Conservation (phyloP, 2,329 filamentous ascomycete species). For the Aspergillus thermomutatus region DNA sequence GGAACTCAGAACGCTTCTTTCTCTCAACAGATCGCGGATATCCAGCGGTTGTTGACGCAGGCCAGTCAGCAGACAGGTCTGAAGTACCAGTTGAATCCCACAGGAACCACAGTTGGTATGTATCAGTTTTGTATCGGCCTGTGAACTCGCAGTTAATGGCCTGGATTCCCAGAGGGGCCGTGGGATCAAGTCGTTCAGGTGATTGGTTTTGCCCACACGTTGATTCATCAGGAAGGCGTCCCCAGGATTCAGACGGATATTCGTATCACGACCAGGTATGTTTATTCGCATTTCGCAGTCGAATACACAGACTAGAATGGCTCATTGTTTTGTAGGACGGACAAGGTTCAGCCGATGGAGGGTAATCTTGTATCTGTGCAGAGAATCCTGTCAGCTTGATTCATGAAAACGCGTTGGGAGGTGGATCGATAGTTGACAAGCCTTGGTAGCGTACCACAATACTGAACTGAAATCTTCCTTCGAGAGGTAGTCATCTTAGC, state of each 20-base stretch:
- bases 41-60: conserved; percentile 73
- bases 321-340: conserved; percentile 53
- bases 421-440: not conserved
- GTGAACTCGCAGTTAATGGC: not conserved
- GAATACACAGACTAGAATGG: not conserved
- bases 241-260: conserved; percentile 81
- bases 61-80: conserved; percentile 74
- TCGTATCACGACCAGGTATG: conserved; percentile 69
- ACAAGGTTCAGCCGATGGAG: conserved; percentile 72
- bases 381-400: conserved; percentile 39
- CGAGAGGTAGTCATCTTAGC: not conserved
- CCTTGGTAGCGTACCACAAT: not conserved
- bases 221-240: conserved; percentile 70
- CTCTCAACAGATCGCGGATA: conserved; percentile 75
- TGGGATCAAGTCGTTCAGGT: conserved; percentile 81
- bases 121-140: not conserved
- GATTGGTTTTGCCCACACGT: conserved; percentile 72
- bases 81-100: conserved; percentile 79
- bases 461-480: not conserved
- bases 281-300: not conserved
- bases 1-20: conserved; percentile 71
- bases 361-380: conserved; percentile 66
- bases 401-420: not conserved
- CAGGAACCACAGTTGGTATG: conserved; percentile 81
- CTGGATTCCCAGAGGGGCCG: conserved; percentile 62